Base-by-base conservation (phyloP, 495 filamentous ascomycete species). In the Peziza echinospora region DNA sequence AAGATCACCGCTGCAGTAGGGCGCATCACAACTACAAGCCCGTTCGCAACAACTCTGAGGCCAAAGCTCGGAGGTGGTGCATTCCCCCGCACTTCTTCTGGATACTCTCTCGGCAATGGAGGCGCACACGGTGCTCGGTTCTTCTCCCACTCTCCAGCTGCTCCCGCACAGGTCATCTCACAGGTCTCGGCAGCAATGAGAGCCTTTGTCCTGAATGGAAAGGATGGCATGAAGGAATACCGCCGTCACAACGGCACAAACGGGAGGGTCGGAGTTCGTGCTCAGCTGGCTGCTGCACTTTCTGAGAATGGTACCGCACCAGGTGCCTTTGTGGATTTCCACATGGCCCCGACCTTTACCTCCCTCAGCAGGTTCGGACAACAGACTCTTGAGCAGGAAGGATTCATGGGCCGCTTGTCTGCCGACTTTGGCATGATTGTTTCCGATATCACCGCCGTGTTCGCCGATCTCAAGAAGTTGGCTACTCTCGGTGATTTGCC, bases 21-120 rank as follows among this genome's bases (percentile, higher is more conserved):
- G 13, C 65, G n/a, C 67, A 72, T 79, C 37, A 75, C 82, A 10
- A 69, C 72, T n/a, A 74, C 74, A 5, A 74, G 84, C 5, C 87
- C 89, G 0, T 97, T 96, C 59, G 83, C 84, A 1, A 86, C 77
- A 1, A 80, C 87, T 21, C 76, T 96, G 5, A 80, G 89, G 6
- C 89, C 89, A 3, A 94, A 91, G 53, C 66, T 97, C 40, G 92
- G 84, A 0, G 89, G 87, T 21, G 89, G 89, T 28, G 77, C 82
- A 5, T 64, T 97, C 26, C 73, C 79, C 26, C 75, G 89, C 23
- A 82, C 84, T 11, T 80, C 85, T 13, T 82, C 86, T 47, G 89
- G 89, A 2, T 96, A 96, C 64, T 68, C 72, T 23, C 60, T 83
- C 16, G 78, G 81, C 19, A 71, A 80, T 16, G 61, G 75, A 28